Conservation (phyloP, 1,139 yeast genomes). For the Yamadazyma friedrichii region DNA sequence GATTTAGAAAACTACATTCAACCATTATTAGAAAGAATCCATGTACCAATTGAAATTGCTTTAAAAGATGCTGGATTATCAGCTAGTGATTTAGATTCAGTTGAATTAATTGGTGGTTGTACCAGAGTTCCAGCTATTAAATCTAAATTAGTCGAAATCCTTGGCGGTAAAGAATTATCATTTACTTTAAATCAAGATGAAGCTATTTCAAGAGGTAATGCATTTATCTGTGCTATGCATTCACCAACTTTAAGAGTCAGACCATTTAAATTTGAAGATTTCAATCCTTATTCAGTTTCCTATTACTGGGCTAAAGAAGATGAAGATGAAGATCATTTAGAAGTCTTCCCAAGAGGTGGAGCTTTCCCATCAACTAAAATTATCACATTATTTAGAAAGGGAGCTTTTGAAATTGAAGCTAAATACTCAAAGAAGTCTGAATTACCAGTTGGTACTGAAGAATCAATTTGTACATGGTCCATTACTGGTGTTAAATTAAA, state of each 20-base stretch:
- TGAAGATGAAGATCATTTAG: constrained; percentile 89
- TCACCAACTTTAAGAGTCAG: constrained; percentile 98
- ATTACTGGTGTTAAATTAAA: constrained; percentile 80
- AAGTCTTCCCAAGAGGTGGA: constrained; percentile 95
- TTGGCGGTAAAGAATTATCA: constrained; percentile 81
- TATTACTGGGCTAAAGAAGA: constrained; percentile 94
- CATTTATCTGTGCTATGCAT: constrained; percentile 98
- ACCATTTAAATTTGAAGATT: constrained; percentile 97
- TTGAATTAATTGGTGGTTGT: constrained; percentile 97
- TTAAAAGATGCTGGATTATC: constrained; percentile 75
- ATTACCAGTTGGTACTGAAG: constrained; percentile 70
- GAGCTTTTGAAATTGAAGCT: constrained; percentile 86
- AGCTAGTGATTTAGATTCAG: constrained; percentile 75
- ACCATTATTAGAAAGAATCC: constrained; percentile 76
- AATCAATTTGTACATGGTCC: constrained; percentile 78
- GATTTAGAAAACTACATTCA: constrained; percentile 86
- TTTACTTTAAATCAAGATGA: constrained; percentile 98
- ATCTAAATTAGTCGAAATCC: constrained; percentile 68
- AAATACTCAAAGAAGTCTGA: constrained; percentile 74
- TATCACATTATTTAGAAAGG: constrained; percentile 88
- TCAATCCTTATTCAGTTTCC: constrained; percentile 88
- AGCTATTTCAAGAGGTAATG: constrained; percentile 98
- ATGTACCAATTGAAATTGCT: constrained; percentile 78
- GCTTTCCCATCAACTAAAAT: constrained; percentile 93
- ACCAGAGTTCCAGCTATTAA: constrained; percentile 96